Evolutionary conservation across 495 filamentous ascomycete genomes (phyloP), one percentile per base, ranked within the genome.

Genomic region (Friedmanniomyces simplex): DNA sequence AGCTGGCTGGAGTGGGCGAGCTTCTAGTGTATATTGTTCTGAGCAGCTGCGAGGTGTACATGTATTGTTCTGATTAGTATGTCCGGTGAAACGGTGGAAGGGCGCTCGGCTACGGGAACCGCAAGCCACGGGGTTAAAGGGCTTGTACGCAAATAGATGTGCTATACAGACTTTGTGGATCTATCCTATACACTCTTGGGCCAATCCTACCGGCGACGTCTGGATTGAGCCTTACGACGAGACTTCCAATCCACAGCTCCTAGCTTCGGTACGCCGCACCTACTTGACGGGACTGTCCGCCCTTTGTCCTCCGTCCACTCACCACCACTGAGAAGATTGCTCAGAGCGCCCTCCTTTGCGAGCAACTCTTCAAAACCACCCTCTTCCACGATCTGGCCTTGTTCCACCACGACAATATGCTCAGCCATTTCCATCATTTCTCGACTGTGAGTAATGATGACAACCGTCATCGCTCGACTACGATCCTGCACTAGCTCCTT

Each of bases 401-500:
- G 68, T 32, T 89, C 85, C 11, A 95, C 56, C 55, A 94, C 78
- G 3, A 89, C 71, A 6, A 94, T 71, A 56, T 79, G 72, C 60
- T 87, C 82, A 4, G 84, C 86, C 47, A 86, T 80, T 50, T 77
- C 73, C 82, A 95, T 94, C 88, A 95, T 94, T 67, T 89, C 84
- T 58, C 73, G 74, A 25, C 74, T 74, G 71, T 95, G 90, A 62
- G 88, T 94, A 26, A 96, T 81, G 21, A 88, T 79, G 50, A 96
- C 69, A 5, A 85, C 77, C 6, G 78, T 77, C 66, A 82, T 75
- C 6, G 21, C 73, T 72, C 41, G 54, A 21, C 14, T 50, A 37
- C 6, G 53, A 6, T 60, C 57, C 47, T 2, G 58, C 37, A 85
- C 72, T 22, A 90, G 63, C 10, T 66, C 61, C 26, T 67, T 60